These are phyloP conservation scores for Eucalyptus guilfoylei DNA, from an alignment of 345 rosid species.

Conservation along the genomic window DNA sequence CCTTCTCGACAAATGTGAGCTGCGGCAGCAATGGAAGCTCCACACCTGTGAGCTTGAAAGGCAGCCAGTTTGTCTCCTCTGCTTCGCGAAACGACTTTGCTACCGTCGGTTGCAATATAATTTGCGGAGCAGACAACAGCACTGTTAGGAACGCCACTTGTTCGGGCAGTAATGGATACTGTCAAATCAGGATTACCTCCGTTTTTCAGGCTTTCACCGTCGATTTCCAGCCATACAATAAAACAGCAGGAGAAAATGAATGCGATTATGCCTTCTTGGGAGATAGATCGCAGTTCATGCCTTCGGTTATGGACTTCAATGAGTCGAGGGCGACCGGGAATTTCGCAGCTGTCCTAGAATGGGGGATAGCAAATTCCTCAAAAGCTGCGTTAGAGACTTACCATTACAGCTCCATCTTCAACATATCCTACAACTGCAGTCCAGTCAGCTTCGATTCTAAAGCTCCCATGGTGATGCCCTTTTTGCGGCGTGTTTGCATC, in stretches of 20 bases:
- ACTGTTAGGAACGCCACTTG: background rate
- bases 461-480: too few species aligned
- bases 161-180: background rate
- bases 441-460: too few species aligned
- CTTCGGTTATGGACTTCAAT: background rate
- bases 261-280: background rate
- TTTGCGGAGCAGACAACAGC: too few species aligned
- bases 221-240: background rate
- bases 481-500: too few species aligned
- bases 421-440: rapidly evolving
- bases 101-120: too few species aligned
- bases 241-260: background rate
- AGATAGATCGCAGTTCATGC: background rate
- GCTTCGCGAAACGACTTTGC: rapidly evolving
- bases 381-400: too few species aligned
- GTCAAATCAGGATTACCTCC: background rate
- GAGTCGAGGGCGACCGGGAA: background rate
- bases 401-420: too few species aligned
- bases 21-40: too few species aligned
- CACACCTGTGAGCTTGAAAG: background rate
- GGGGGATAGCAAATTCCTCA: too few species aligned
- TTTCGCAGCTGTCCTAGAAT: too few species aligned
- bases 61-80: too few species aligned
- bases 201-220: background rate
- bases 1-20: too few species aligned